Evolutionary conservation across 495 filamentous ascomycete species (phyloP).

Genomic region (Penicillium nucicola): DNA sequence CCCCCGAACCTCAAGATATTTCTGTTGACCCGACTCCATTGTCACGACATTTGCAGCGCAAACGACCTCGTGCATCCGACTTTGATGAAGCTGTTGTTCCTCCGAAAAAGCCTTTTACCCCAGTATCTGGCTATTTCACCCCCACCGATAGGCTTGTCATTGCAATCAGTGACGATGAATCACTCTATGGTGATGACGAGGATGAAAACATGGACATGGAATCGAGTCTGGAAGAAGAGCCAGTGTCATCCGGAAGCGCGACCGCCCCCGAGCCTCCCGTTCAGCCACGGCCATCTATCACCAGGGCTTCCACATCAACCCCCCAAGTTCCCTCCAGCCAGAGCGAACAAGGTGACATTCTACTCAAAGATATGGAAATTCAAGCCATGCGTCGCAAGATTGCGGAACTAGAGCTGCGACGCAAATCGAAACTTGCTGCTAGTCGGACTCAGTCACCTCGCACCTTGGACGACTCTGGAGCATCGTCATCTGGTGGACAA

Average conservation of each 20-base stretch:
- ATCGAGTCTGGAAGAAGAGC: conserved; percentile 10
- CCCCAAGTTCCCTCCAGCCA: conserved; percentile 29
- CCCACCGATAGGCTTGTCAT: conserved; percentile 51
- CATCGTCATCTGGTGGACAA: conserved; percentile 16
- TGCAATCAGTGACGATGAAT: conserved; percentile 72
- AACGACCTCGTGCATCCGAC: conserved; percentile 83
- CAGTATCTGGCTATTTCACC: conserved; percentile 12
- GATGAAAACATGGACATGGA: conserved; percentile 36
- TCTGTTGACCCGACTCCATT: conserved; percentile 24
- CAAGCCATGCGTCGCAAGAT: conserved; percentile 72
- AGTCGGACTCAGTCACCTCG: conserved; percentile 36
- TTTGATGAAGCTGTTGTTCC: conserved; percentile 55
- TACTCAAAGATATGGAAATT: conserved; percentile 65
- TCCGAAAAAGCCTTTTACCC: conserved; percentile 64
- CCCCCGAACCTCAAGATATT: conserved; percentile 6
- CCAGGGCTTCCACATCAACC: conserved; percentile 32
- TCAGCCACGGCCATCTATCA: conserved; percentile 5
- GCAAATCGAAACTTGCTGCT: conserved; percentile 51
- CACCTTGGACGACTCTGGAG: conserved; percentile 13
- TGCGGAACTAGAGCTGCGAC: conserved; percentile 69
- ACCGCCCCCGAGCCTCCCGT: conserved; percentile 5
- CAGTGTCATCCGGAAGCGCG: background rate
- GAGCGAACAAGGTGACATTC: conserved; percentile 55
- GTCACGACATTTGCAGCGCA: conserved; percentile 47
- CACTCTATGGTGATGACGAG: conserved; percentile 43